Conservation (phyloP, 108 stramenopile species). For the Ochromonas danica region DNA sequence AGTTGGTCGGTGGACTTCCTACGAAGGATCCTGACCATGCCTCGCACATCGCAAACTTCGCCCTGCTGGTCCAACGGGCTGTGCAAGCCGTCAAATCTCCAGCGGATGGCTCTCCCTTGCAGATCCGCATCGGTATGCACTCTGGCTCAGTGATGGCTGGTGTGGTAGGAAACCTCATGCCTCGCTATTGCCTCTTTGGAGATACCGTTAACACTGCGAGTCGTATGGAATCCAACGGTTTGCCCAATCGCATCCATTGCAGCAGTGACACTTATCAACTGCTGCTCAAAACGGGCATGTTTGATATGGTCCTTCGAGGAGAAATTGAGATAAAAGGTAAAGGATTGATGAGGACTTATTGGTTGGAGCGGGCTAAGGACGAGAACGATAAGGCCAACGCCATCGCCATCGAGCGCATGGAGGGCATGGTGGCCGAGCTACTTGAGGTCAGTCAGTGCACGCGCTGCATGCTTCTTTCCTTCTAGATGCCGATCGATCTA, state of each 20-base stretch:
- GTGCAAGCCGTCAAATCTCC: conserved; percentile 24
- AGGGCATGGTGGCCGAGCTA: neutral
- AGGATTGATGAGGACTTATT: conserved; percentile 47
- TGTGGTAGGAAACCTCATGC: conserved; percentile 55
- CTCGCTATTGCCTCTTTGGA: conserved; percentile 60
- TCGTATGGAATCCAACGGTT: conserved; percentile 60
- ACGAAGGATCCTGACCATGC: conserved; percentile 33
- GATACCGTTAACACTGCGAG: conserved; percentile 63
- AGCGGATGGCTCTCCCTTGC: conserved; percentile 26
- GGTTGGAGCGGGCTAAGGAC: neutral
- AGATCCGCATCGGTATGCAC: conserved; percentile 55
- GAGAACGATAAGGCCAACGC: neutral
- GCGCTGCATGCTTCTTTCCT: too few species aligned
- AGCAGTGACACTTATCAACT: conserved; percentile 32
- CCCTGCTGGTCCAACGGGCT: conserved; percentile 11
- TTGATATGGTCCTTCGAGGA: conserved; percentile 35
- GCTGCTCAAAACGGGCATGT: conserved; percentile 22
- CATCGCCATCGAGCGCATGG: neutral
- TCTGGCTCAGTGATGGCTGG: conserved; percentile 60
- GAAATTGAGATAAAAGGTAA: conserved; percentile 52
- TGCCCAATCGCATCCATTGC: conserved; percentile 34
- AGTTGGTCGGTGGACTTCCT: conserved; percentile 39
- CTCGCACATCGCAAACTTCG: conserved; percentile 40
- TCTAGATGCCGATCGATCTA: too few species aligned
- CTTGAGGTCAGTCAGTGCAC: neutral